These are phyloP conservation scores for Xylaria sp. DNA, from an alignment of 2,329 filamentous ascomycete species.

Conservation along the genomic window DNA sequence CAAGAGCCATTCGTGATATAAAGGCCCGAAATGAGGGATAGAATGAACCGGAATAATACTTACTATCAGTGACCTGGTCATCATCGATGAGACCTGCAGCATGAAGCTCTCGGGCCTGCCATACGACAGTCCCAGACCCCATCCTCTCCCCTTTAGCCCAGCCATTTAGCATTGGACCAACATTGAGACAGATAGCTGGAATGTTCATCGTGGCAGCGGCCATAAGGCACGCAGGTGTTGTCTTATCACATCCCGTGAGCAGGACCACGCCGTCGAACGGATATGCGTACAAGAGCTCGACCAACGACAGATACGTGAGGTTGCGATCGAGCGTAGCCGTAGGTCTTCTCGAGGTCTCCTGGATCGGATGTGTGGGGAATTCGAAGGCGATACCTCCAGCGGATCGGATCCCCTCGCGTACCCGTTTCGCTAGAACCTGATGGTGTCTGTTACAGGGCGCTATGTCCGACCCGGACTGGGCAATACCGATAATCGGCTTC, in stretches of 20 bases:
- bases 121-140: constrained; percentile 60
- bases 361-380: constrained; percentile 64
- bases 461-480: constrained; percentile 62
- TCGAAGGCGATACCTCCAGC: constrained; percentile 63
- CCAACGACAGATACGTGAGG: constrained; percentile 59
- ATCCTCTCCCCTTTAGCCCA: constrained; percentile 55
- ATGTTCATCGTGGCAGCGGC: constrained; percentile 64
- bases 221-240: constrained; percentile 63
- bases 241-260: constrained; percentile 65
- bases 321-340: constrained; percentile 63
- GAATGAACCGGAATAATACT: neutral
- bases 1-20: too few species aligned
- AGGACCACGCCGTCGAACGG: constrained; percentile 63
- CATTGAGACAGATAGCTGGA: constrained; percentile 62
- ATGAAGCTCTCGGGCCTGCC: constrained; percentile 61
- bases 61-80: constrained; percentile 56
- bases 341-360: constrained; percentile 59
- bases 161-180: constrained; percentile 64
- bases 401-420: constrained; percentile 61
- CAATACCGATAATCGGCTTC: constrained; percentile 64
- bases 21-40: neutral
- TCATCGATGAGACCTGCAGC: constrained; percentile 59
- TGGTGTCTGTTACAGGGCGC: constrained; percentile 63
- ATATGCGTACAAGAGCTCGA: constrained; percentile 61
- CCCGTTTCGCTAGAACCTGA: constrained; percentile 60